phyloP scores from a whole-genome alignment of 2,329 filamentous ascomycete genomes.

The Aspergillus sp. region DNA sequence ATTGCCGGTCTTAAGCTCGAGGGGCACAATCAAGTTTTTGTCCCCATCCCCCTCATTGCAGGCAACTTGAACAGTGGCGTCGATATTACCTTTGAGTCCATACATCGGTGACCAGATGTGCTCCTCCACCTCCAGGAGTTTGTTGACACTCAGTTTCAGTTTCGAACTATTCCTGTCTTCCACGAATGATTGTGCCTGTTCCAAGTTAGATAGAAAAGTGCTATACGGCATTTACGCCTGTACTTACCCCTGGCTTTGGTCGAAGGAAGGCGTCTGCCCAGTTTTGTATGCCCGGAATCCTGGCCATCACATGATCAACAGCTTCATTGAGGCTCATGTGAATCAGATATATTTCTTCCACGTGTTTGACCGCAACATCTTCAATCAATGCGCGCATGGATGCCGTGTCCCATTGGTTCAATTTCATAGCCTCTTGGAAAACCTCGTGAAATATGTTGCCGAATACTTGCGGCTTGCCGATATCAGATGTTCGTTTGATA shows the following conservation, averaged over 20 bases:
- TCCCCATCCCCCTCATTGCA: constrained; percentile 69
- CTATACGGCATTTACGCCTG: neutral
- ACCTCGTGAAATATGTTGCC: constrained; percentile 93
- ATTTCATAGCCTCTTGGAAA: constrained; percentile 84
- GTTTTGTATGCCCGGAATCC: constrained; percentile 74
- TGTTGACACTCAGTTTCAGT: constrained; percentile 81
- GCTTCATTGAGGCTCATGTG: constrained; percentile 72
- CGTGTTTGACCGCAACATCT: constrained; percentile 68
- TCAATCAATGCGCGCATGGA: constrained; percentile 70
- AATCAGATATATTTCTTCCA: constrained; percentile 88
- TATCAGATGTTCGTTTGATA: constrained; percentile 83
- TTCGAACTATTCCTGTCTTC: constrained; percentile 76
- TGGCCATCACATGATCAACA: constrained; percentile 75
- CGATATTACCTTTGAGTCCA: constrained; percentile 94
- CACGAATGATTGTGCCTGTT: constrained; percentile 66
- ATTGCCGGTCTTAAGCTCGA: constrained; percentile 94
- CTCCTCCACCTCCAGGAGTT: constrained; percentile 93
- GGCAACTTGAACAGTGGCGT: constrained; percentile 88
- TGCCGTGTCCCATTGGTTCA: constrained; percentile 73
- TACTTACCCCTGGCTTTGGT: constrained; percentile 63
- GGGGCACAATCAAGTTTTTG: constrained; percentile 78
- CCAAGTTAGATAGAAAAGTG: neutral
- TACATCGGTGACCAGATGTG: constrained; percentile 99
- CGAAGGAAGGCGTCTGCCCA: constrained; percentile 85
- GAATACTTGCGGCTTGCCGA: constrained; percentile 80